Base-by-base conservation (phyloP, 2,329 filamentous ascomycete species). In the Epichloe festucae region DNA sequence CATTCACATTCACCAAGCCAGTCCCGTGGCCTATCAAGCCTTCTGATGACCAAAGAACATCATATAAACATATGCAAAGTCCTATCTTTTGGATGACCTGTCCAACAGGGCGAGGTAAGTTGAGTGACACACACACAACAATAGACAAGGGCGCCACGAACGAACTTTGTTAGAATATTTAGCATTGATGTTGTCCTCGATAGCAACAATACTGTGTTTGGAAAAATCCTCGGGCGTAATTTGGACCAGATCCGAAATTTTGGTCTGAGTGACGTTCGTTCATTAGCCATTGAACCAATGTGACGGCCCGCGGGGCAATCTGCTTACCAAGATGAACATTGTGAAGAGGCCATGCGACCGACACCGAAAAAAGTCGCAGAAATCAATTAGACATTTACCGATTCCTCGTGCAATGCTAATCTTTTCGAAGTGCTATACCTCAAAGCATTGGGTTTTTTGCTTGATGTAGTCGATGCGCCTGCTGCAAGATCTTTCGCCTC, bases 101-200 rank as follows among this genome's bases (percentile, higher is more conserved):
- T 48, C 39, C 44, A 45, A 27, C 44, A 23, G 17, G 38, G 43
- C 52, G 19, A 55, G 45, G 44, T 45, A 46, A 15, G 46, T 49
- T 53, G 39, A 41, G 49, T 12, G 34, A 1, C 14, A 19, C 6
- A 27, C 1, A 27, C 1, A n/a, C 2, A 19, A 36, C 6, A 19
- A 12, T 8, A 41, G 12, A 11, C 17, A 27, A 4, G 2, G 46
- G 8, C 12, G 21, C 6, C 35, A 21, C 46, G 15, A 2, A 27
- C 59, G 43, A 50, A 88, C 85, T 70, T 91, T 93, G 71, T 98
- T 96, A 54, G 91, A 83, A 68, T 96, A 98, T 70, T 98, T 98
- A 56, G 83, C 78, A 66, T 98, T 97, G 71, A 98, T 93, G 62
- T 93, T 93, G 71, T 98, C 90, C 69, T 96, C 89, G 56, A 98